phyloP scores from a whole-genome alignment of 306 rosid species.

The Quillaja saponaria region DNA sequence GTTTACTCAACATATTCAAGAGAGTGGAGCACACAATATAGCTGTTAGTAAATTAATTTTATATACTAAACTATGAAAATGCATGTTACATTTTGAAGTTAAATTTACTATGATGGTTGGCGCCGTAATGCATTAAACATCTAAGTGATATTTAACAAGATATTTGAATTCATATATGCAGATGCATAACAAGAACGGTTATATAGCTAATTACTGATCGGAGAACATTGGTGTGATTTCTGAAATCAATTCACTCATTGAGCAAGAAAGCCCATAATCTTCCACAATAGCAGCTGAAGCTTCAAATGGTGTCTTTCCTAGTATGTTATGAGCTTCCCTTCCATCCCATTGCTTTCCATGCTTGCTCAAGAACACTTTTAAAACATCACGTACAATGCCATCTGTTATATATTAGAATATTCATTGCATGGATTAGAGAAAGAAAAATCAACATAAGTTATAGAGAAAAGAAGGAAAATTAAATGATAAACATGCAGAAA shows the following conservation, averaged over 20 bases:
- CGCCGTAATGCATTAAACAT: background rate
- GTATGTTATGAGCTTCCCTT: constrained; percentile 61
- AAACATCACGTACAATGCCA: constrained; percentile 61
- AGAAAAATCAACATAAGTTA: constrained; percentile 16
- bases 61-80: constrained; percentile 1
- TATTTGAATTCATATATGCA: background rate
- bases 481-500: constrained; percentile 8
- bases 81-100: constrained; percentile 11
- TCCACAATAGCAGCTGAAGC: constrained; percentile 64
- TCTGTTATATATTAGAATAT: constrained; percentile 50
- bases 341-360: constrained; percentile 93
- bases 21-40: background rate
- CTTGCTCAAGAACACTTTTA: constrained; percentile 52
- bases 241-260: constrained; percentile 59
- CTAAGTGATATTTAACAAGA: background rate
- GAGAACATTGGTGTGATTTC: constrained; percentile 67
- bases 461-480: constrained; percentile 1
- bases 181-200: constrained; percentile 17
- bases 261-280: constrained; percentile 79
- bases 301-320: constrained; percentile 75
- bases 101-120: constrained; percentile 1
- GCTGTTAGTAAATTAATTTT: background rate
- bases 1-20: constrained; percentile 14
- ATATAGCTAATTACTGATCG: constrained; percentile 49
- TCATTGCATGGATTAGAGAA: background rate